Evolutionary conservation across 164 flowering plant genomes (phyloP), one percentile per base, ranked within the genome.

Genomic region (Sextonia rubra): DNA sequence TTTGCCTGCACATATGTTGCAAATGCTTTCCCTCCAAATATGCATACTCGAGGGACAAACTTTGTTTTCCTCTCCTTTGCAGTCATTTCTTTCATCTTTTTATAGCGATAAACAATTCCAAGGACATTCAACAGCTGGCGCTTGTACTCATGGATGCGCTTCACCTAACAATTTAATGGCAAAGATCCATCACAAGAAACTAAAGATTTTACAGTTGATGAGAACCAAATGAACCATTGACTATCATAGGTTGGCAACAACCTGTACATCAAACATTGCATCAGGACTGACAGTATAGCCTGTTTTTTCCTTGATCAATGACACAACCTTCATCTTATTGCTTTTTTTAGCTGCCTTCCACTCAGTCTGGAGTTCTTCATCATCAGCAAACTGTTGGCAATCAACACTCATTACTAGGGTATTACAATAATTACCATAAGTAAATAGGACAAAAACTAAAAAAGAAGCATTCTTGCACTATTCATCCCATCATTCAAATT

Each of bases 11-110:
- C 87, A 77, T 94, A 94, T 20, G 97, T 94, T 22, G 98, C 87
- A 85, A 94, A 94, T 65, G 98, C 98, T 83, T 94, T 94, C 63
- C 98, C 98, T 64, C 98, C 98, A 85, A 94, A 91, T 74, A 94
- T 88, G 78, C 98, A 92, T 63, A 94, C 97, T 71, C 98, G 86
- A 24, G 98, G 98, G 75, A 85, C 95, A 83, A 82, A 90, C 73
- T 79, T 86, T 6, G 24, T 81, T 74, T 87, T 80, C 82, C 98
- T 87, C 72, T 92, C 97, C 64, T 69, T 78, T 24, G 87, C 86
- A 74, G 73, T 87, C 98, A 90, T 87, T 85, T 91, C 98, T 84
- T 94, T 94, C 98, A 94, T 92, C 83, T 84, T 85, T 77, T 89
- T 94, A 82, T 94, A 92, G 75, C 98, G 97, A 73, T 90, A 88